Percentiles rank a stretch among this genome's conserved stretches.
These are phyloP conservation scores for Zoysia pacifica DNA, from an alignment of 176 grass and related monocot genomes.

Conservation along the genomic window DNA sequence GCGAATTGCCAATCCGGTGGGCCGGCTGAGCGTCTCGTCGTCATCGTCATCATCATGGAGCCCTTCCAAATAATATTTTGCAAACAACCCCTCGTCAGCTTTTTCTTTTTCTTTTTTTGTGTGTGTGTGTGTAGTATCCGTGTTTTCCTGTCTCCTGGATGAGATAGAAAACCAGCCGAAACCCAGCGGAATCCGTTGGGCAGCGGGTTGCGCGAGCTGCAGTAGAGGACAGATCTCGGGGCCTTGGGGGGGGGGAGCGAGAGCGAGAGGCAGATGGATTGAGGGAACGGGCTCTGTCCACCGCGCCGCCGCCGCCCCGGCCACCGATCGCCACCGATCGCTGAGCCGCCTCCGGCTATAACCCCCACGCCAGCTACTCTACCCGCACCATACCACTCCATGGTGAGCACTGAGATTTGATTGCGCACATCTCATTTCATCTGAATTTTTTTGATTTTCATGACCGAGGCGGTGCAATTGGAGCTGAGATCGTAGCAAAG, in stretches of 20 bases:
- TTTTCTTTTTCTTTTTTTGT: background rate
- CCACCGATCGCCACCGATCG: slow-evolving; percentile 30
- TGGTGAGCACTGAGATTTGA: slow-evolving; percentile 43
- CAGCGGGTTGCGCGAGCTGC: slow-evolving; percentile 20
- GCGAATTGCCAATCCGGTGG: slow-evolving; percentile 12
- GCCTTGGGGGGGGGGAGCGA: background rate
- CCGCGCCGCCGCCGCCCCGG: slow-evolving; percentile 38
- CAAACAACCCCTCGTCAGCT: rapidly evolving
- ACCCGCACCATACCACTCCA: slow-evolving; percentile 24
- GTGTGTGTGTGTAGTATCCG: background rate
- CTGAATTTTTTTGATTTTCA: slow-evolving; percentile 17
- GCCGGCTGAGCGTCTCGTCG: background rate
- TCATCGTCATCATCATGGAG: background rate
- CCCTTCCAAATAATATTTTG: background rate
- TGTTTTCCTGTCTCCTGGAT: background rate
- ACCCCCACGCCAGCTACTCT: background rate
- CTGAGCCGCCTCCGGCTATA: slow-evolving; percentile 1
- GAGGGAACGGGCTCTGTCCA: slow-evolving; percentile 40
- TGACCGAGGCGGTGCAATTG: background rate
- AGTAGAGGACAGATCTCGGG: slow-evolving; percentile 35
- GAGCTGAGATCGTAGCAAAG: background rate
- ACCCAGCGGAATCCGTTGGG: slow-evolving; percentile 36
- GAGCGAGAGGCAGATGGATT: slow-evolving; percentile 34
- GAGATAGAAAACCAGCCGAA: slow-evolving; percentile 28
- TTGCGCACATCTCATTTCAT: background rate